A percentile compares a stretch with the other conserved stretches of the same genome.
These are phyloP conservation scores for Podospora anserina DNA, from an alignment of 495 filamentous ascomycete genomes.

Conservation along the genomic window DNA sequence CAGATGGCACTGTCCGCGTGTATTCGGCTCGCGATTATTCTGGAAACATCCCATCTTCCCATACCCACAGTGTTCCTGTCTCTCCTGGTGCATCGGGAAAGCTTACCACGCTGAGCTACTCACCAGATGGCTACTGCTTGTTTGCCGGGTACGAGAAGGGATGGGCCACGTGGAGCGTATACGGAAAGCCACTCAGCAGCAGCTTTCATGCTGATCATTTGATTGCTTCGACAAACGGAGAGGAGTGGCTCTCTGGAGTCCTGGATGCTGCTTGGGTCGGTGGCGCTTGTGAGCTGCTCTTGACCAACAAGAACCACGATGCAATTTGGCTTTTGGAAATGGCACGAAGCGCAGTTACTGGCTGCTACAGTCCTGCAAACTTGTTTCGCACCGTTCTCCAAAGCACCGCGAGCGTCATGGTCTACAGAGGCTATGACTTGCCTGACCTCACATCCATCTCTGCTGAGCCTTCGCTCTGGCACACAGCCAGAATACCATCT, in stretches of 20 bases:
- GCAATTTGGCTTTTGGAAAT: slow-evolving; percentile 86
- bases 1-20: slow-evolving; percentile 73
- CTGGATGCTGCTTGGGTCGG: slow-evolving; percentile 78
- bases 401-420: slow-evolving; percentile 76
- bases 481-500: slow-evolving; percentile 80
- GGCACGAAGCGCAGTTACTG: slow-evolving; percentile 83
- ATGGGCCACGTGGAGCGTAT: slow-evolving; percentile 97
- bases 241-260: slow-evolving; percentile 77
- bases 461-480: slow-evolving; percentile 89
- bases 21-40: slow-evolving; percentile 91
- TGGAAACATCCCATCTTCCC: slow-evolving; percentile 89
- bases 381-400: slow-evolving; percentile 84
- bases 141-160: slow-evolving; percentile 92
- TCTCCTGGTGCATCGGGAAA: slow-evolving; percentile 61
- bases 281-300: slow-evolving; percentile 78
- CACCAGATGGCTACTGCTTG: slow-evolving; percentile 93
- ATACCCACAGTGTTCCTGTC: slow-evolving; percentile 64
- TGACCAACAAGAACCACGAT: slow-evolving; percentile 65
- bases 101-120: slow-evolving; percentile 77
- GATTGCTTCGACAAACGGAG: slow-evolving; percentile 62
- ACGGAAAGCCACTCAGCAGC: slow-evolving; percentile 78
- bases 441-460: slow-evolving; percentile 87
- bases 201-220: slow-evolving; percentile 70
- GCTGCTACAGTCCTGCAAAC: slow-evolving; percentile 87
- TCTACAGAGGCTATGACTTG: slow-evolving; percentile 90